phyloP scores from a whole-genome alignment of 2,329 filamentous ascomycete species.

The Aspergillus sp. region DNA sequence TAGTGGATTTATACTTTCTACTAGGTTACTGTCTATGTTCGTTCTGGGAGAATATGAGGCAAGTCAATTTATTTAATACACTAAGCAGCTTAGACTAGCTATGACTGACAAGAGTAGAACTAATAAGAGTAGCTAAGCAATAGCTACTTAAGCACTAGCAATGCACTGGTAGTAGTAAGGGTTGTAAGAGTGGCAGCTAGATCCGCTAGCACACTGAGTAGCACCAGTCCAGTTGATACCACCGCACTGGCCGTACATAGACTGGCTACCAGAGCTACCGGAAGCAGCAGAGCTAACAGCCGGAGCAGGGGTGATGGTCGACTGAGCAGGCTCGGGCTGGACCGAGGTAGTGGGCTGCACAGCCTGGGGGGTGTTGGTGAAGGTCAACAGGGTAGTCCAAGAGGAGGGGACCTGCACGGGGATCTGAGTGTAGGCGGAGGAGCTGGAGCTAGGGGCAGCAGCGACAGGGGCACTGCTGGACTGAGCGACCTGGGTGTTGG shows the following conservation, averaged over 20 bases:
- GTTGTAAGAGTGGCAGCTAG: constrained; percentile 45
- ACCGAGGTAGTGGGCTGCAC: neutral
- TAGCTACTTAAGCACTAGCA: neutral
- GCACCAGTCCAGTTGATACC: constrained; percentile 46
- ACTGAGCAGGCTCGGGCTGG: neutral
- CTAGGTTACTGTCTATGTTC: too few relatives aligned
- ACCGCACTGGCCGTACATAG: constrained; percentile 48
- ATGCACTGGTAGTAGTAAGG: constrained; percentile 52
- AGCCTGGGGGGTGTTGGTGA: constrained; percentile 1
- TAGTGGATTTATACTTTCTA: too few relatives aligned
- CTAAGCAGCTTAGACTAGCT: too few relatives aligned
- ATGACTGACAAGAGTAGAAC: too few relatives aligned
- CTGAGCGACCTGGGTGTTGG: neutral
- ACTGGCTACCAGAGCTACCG: neutral
- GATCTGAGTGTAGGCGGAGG: constrained; percentile 7
- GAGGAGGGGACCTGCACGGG: constrained; percentile 11
- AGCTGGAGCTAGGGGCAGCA: neutral
- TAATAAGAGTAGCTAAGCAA: too few relatives aligned
- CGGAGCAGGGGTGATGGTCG: constrained; percentile 2
- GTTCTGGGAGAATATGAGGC: neutral
- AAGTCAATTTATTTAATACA: neutral
- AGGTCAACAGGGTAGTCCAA: constrained; percentile 5
- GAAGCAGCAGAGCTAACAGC: neutral
- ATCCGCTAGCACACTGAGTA: constrained; percentile 43
- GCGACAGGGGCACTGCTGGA: neutral